These are phyloP conservation scores for Pholiota molesta DNA, from an alignment of 768 basidiomycete species.

Conservation along the genomic window DNA sequence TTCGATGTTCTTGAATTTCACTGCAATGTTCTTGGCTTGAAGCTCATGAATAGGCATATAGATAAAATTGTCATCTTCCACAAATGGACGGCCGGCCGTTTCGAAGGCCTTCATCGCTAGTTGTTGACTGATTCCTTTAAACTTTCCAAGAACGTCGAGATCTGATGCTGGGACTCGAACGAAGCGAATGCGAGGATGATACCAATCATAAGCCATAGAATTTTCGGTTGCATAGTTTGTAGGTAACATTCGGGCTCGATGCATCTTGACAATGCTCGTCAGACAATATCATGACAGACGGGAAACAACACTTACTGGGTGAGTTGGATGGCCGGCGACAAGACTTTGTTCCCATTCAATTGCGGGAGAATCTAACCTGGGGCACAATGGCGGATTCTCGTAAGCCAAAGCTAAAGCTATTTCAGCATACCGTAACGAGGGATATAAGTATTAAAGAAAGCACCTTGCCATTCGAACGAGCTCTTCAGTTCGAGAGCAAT, in stretches of 20 bases:
- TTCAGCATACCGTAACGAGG: conserved; percentile 13
- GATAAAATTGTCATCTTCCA: conserved; percentile 30
- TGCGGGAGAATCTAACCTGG: conserved; percentile 40
- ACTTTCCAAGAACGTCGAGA: conserved; percentile 45
- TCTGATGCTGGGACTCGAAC: conserved; percentile 40
- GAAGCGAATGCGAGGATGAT: conserved; percentile 53
- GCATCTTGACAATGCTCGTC: conserved; percentile 44
- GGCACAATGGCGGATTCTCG: conserved; percentile 48
- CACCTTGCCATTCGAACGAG: conserved; percentile 58
- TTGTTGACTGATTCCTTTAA: conserved; percentile 36
- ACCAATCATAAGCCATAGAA: conserved; percentile 51
- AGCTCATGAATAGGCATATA: conserved; percentile 58
- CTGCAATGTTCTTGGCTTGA: conserved; percentile 46
- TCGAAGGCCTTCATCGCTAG: conserved; percentile 37
- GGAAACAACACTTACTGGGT: conserved; percentile 46
- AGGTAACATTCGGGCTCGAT: conserved; percentile 50
- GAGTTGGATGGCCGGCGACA: conserved; percentile 61
- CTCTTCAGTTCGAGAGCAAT: conserved; percentile 52
- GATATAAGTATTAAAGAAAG: conserved; percentile 13
- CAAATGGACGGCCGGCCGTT: conserved; percentile 28
- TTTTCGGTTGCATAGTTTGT: conserved; percentile 18
- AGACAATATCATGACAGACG: background rate
- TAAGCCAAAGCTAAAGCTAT: conserved; percentile 44
- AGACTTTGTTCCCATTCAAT: conserved; percentile 64
- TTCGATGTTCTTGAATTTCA: conserved; percentile 45